These are phyloP conservation scores for Metarhizium brunneum DNA, from an alignment of 2,329 filamentous ascomycete genomes.

Conservation along the genomic window DNA sequence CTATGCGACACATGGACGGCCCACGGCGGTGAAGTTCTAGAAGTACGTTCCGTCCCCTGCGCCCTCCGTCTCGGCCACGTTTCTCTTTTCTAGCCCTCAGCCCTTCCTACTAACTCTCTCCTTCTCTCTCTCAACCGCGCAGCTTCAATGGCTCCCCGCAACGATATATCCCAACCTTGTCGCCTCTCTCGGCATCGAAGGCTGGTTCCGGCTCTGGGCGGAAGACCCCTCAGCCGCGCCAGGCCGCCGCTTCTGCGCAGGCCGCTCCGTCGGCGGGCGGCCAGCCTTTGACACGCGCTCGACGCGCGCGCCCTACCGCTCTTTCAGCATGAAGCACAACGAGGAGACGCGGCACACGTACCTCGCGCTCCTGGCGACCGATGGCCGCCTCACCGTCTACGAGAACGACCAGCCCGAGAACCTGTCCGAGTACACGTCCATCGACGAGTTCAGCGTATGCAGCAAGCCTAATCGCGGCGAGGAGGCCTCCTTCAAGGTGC, in stretches of 20 bases:
- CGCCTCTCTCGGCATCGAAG: constrained; percentile 81
- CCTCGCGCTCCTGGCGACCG: constrained; percentile 74
- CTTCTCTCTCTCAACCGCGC: neutral
- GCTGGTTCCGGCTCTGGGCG: constrained; percentile 85
- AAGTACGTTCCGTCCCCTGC: constrained; percentile 43
- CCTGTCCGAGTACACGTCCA: constrained; percentile 61
- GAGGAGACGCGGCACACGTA: constrained; percentile 74
- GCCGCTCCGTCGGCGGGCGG: constrained; percentile 37
- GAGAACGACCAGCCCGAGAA: constrained; percentile 82
- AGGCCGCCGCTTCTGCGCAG: constrained; percentile 69
- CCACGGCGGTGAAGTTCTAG: constrained; percentile 81
- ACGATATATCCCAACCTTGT: constrained; percentile 80
- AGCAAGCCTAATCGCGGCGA: constrained; percentile 66
- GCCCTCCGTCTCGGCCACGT: too few relatives aligned
- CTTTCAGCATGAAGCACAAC: constrained; percentile 76
- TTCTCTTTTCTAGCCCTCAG: too few relatives aligned
- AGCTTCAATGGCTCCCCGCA: constrained; percentile 91
- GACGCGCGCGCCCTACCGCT: constrained; percentile 58
- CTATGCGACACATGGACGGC: constrained; percentile 82
- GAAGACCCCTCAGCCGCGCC: constrained; percentile 77
- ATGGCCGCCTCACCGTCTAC: constrained; percentile 70
- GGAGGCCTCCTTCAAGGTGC: constrained; percentile 77
- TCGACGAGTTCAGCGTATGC: constrained; percentile 71
- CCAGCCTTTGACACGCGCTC: constrained; percentile 48
- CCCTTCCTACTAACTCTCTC: neutral